These are phyloP conservation scores for Mucor circinelloides DNA, from an alignment of 371 early-diverging fungal species.

Conservation along the genomic window DNA sequence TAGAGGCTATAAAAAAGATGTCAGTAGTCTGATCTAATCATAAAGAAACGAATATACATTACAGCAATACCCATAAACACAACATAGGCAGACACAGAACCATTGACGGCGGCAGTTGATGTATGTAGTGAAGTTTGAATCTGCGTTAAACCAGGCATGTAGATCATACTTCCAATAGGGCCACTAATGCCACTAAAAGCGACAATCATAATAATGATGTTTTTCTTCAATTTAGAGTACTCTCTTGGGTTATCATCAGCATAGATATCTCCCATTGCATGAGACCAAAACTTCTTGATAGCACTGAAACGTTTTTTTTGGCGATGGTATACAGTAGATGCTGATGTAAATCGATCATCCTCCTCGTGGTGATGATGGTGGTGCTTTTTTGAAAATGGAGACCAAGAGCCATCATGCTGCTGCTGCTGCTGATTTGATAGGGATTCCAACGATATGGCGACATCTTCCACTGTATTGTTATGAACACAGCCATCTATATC, in stretches of 20 bases:
- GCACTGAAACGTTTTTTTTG: background rate
- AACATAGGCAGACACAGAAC: slow-evolving; percentile 38
- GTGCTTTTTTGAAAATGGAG: background rate
- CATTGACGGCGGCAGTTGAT: slow-evolving; percentile 26
- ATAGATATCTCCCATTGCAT: slow-evolving; percentile 12
- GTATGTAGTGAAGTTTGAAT: slow-evolving; percentile 35
- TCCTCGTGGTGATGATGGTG: background rate
- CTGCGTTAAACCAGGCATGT: slow-evolving; percentile 43
- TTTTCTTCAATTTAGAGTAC: slow-evolving; percentile 33
- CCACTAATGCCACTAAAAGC: slow-evolving; percentile 28
- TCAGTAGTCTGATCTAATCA: background rate
- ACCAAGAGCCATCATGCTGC: background rate
- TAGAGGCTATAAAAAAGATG: slow-evolving; percentile 37
- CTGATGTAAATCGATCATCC: background rate
- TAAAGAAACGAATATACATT: background rate
- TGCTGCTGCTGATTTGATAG: background rate
- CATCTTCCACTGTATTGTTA: background rate
- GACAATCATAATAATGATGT: slow-evolving; percentile 29
- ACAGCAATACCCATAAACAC: slow-evolving; percentile 32
- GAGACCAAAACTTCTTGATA: background rate
- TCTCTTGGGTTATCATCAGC: slow-evolving; percentile 32
- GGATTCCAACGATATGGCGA: background rate
- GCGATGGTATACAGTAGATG: background rate
- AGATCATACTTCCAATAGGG: slow-evolving; percentile 35
- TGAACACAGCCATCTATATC: background rate